Conservation (phyloP, 371 early-diverging fungal genomes). For the Apophysomyces trapeziformis region DNA sequence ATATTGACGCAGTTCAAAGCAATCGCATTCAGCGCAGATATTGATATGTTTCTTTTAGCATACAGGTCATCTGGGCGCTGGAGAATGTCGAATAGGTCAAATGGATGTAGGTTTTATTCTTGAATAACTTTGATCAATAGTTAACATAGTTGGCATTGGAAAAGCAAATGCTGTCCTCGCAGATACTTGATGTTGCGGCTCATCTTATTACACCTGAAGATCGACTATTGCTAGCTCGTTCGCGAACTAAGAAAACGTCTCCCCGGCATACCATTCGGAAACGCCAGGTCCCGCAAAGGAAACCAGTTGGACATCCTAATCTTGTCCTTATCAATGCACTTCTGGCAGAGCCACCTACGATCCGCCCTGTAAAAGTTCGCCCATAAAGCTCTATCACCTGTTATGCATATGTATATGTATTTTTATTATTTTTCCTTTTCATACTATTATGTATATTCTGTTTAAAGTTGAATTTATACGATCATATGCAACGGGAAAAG, state of each 20-base stretch:
- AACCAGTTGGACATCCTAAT: not conserved
- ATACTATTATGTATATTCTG: not conserved
- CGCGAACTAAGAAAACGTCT: not conserved
- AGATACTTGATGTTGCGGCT: conserved; percentile 17
- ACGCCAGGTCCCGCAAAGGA: conserved; percentile 3
- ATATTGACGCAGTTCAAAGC: not conserved
- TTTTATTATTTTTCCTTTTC: not conserved
- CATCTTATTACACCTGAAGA: conserved; percentile 11
- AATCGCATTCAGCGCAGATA: not conserved
- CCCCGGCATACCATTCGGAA: conserved; percentile 7
- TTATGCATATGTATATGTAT: too few relatives aligned
- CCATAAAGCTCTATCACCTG: not conserved
- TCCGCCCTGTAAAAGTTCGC: not conserved
- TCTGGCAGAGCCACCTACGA: not conserved
- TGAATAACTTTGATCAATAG: not conserved
- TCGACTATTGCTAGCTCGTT: conserved; percentile 8
- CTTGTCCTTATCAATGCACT: conserved; percentile 1
- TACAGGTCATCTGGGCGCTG: conserved; percentile 16
- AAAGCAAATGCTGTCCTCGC: conserved; percentile 1
- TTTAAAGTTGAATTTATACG: too few relatives aligned
- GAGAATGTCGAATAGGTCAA: conserved; percentile 14
- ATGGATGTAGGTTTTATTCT: conserved; percentile 11
- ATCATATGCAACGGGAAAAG: too few relatives aligned
- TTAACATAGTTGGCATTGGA: not conserved
- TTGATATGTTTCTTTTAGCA: conserved; percentile 2